Conservation (phyloP, 148 eudicot species). For the Persicaria tinctoria region DNA sequence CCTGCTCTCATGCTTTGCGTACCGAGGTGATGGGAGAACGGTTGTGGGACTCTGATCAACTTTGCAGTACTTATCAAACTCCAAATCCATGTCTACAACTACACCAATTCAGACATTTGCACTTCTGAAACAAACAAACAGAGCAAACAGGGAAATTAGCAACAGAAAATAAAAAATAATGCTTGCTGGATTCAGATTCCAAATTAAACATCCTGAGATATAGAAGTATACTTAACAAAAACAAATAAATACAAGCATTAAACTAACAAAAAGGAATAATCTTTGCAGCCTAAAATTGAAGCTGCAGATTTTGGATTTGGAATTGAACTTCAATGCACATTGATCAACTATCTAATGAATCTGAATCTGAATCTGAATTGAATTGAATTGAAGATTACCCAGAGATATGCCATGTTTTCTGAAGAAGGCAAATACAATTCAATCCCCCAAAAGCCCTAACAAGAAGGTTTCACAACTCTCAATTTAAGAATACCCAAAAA, state of each 20-base stretch:
- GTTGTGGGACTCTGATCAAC: conserved; percentile 73
- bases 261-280: background rate
- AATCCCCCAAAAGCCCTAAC: background rate
- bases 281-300: background rate
- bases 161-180: background rate
- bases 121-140: conserved; percentile 19
- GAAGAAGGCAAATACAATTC: conserved; percentile 6
- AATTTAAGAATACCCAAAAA: background rate
- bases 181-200: background rate
- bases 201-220: background rate
- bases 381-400: conserved; percentile 1
- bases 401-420: background rate
- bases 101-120: conserved; percentile 37
- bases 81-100: conserved; percentile 69
- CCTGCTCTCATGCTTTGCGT: conserved; percentile 35
- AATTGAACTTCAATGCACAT: too few relatives aligned
- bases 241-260: background rate
- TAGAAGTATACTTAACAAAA: background rate
- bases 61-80: conserved; percentile 79
- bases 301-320: background rate
- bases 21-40: conserved; percentile 48
- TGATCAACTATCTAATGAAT: background rate
- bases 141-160: background rate
- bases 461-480: background rate
- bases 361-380: background rate